Base-by-base conservation (phyloP, 139 green algal genomes). In the Chlamydomonas sphaeroides region DNA sequence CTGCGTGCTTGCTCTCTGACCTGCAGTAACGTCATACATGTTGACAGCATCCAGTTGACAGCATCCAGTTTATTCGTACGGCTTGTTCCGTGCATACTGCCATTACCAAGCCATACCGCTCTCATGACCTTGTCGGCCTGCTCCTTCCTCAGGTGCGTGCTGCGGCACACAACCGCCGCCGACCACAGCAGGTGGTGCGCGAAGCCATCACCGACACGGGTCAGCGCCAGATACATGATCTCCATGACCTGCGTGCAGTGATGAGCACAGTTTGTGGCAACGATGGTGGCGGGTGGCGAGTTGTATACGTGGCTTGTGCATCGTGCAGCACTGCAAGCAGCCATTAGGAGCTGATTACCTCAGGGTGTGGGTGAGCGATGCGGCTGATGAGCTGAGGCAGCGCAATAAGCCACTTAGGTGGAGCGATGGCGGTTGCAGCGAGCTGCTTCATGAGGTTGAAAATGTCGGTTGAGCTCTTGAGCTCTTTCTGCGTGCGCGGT, bases 351-450 rank as follows among this genome's bases (percentile, higher is more conserved):
- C n/a, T n/a, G n/a, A n/a, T n/a, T 35, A 96, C 92, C 18, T 98
- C 93, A 5, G 57, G 17, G 78, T 96, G 80, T 23, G 85, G 84
- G 87, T 99, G 97, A 75, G 91, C 95, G 76, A 99, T 93, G 68
- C 96, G 91, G 1, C 92, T 97, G 78, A 94, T 97, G 79, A 99
- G 94, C 94, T 99, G 97, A 3, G 94, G 92, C 83, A 98, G 88
- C 61, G 91, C 94, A 49, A 91, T 78, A 41, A 98, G 93, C 97
- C 96, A 98, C 66, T 91, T 89, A 69, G 92, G 90, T 23, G 90
- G 62, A 2, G 97, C 92, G 11, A 99, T 75, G 7, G 11, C 45
- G 59, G 56, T 65, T 36, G 39, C 66, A 45, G 76, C 45, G 30
- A 84, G 67, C 38, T 77, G 42, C 71, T 76, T 87, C 84, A 91